These are phyloP conservation scores for Astraeus odoratus DNA, from an alignment of 768 basidiomycete species.

Conservation along the genomic window DNA sequence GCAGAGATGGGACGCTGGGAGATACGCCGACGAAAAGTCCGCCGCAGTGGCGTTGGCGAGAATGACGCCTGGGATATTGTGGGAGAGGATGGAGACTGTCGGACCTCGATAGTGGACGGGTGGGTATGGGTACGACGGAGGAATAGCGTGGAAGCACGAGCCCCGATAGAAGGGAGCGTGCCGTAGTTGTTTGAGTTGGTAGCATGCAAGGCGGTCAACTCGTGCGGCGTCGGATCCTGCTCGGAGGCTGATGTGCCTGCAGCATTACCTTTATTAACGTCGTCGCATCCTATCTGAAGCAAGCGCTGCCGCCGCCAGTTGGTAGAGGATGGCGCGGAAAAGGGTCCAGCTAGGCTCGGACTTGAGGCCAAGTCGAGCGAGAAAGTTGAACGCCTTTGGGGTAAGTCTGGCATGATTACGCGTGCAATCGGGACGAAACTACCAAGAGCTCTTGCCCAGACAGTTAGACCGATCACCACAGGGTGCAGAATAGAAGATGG, in stretches of 20 bases:
- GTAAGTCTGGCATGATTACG: slow-evolving; percentile 10
- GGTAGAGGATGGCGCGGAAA: slow-evolving; percentile 47
- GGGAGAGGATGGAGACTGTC: slow-evolving; percentile 33
- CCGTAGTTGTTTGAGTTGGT: slow-evolving; percentile 45
- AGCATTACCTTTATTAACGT: background rate
- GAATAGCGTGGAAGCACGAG: slow-evolving; percentile 22
- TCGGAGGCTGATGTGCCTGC: slow-evolving; percentile 4
- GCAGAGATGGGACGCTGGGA: slow-evolving; percentile 63
- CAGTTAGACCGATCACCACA: no score
- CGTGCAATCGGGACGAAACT: no score
- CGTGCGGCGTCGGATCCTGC: slow-evolving; percentile 18
- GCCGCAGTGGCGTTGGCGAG: slow-evolving; percentile 27
- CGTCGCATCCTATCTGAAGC: slow-evolving; percentile 40
- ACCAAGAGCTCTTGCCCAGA: no score
- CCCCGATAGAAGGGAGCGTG: slow-evolving; percentile 34
- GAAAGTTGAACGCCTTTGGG: slow-evolving; percentile 13
- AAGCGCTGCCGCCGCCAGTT: slow-evolving; percentile 57
- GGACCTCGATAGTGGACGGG: slow-evolving; percentile 27
- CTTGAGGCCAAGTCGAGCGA: slow-evolving; percentile 8
- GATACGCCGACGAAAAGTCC: slow-evolving; percentile 32
- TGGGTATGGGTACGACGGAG: slow-evolving; percentile 32
- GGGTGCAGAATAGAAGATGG: no score
- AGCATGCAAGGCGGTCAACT: slow-evolving; percentile 31
- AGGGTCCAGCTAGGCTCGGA: slow-evolving; percentile 28
- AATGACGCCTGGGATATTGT: slow-evolving; percentile 23